Conservation (phyloP, 352 stramenopile species). For the Pythium oligandrum region DNA sequence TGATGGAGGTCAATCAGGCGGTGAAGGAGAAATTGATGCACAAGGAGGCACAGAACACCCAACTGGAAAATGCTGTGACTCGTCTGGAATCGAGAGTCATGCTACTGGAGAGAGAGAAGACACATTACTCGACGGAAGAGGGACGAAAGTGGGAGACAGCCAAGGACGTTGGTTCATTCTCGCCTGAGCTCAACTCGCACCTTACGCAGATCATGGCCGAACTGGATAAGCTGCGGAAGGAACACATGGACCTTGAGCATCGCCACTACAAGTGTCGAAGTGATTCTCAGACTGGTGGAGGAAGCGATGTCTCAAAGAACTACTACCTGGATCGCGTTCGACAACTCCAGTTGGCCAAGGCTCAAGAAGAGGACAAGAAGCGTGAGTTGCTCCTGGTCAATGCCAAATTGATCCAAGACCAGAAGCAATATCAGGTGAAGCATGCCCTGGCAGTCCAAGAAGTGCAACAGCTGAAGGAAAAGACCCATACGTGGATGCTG, state of each 20-base stretch:
- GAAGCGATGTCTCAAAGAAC: constrained; percentile 5
- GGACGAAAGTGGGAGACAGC: constrained; percentile 27
- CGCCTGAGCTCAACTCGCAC: constrained; percentile 37
- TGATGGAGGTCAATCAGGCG: constrained; percentile 32
- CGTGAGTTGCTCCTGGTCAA: constrained; percentile 64
- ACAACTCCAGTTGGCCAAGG: constrained; percentile 39
- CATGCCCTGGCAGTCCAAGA: constrained; percentile 21
- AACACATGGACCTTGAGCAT: constrained; percentile 33
- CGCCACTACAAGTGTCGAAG: constrained; percentile 1
- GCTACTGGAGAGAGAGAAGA: constrained; percentile 44
- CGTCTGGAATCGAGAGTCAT: constrained; percentile 42
- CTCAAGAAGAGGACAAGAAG: constrained; percentile 43
- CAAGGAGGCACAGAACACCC: constrained; percentile 13
- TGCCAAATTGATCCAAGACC: constrained; percentile 59
- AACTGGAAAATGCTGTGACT: constrained; percentile 28
- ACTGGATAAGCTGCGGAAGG: constrained; percentile 37
- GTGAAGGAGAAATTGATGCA: constrained; percentile 33
- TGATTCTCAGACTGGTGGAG: neutral
- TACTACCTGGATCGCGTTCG: constrained; percentile 46
- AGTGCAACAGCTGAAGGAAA: constrained; percentile 40
- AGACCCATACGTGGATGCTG: constrained; percentile 45
- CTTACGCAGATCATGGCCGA: constrained; percentile 34
- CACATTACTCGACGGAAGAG: constrained; percentile 30
- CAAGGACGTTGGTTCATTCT: constrained; percentile 24
- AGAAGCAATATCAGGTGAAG: constrained; percentile 47